Percentiles rank a stretch among this genome's conserved stretches.
These are phyloP conservation scores for Allium cepa DNA, from an alignment of 106 monocot species.

Conservation along the genomic window DNA sequence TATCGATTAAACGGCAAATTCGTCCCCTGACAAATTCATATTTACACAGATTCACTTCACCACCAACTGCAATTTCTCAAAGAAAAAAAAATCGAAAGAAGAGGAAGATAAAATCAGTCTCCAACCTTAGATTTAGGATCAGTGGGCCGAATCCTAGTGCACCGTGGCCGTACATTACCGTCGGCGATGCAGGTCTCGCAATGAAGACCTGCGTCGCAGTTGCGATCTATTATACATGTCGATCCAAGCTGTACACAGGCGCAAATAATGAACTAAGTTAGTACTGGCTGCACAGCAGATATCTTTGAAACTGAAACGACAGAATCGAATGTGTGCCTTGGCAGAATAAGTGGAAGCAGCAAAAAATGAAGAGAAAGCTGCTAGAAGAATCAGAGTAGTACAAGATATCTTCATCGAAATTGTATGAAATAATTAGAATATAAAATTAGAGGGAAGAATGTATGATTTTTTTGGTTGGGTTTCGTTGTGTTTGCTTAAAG, in stretches of 20 bases:
- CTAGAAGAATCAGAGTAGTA: too few relatives aligned
- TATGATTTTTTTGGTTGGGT: too few relatives aligned
- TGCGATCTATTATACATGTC: slow-evolving; percentile 14
- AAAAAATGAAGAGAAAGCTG: too few relatives aligned
- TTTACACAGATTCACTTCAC: background rate
- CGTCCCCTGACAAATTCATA: slow-evolving; percentile 20
- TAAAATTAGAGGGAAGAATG: too few relatives aligned
- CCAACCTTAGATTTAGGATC: slow-evolving; percentile 19
- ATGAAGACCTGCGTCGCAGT: slow-evolving; percentile 22
- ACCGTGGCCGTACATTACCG: slow-evolving; percentile 12
- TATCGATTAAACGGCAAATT: slow-evolving; percentile 67
- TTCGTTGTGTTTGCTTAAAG: too few relatives aligned
- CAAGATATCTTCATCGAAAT: too few relatives aligned
- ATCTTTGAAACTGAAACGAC: background rate
- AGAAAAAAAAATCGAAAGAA: too few relatives aligned
- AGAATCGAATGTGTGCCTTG: background rate
- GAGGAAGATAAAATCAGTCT: background rate
- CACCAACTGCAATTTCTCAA: too few relatives aligned
- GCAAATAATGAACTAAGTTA: background rate
- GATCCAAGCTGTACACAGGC: slow-evolving; percentile 1
- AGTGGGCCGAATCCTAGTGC: slow-evolving; percentile 12
- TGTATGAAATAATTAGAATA: too few relatives aligned
- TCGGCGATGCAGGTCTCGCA: slow-evolving; percentile 21
- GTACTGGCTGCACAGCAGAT: too few relatives aligned
- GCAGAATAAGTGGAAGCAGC: background rate